phyloP scores from a whole-genome alignment of 148 eudicot genomes.

The Limonium bicolor region DNA sequence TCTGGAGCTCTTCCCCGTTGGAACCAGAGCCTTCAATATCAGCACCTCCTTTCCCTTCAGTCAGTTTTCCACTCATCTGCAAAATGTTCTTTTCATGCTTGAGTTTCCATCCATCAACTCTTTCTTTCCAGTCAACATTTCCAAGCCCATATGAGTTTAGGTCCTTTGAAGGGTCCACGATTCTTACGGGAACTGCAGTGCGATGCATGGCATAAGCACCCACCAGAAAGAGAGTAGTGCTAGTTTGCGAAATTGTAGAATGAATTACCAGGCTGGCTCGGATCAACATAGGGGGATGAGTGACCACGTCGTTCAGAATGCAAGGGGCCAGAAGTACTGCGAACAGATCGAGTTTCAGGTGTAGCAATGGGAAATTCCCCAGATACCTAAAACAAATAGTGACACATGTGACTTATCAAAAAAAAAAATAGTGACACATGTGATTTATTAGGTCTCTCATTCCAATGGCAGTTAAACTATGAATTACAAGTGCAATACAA shows the following conservation, averaged over 20 bases:
- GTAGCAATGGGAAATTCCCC: constrained; percentile 81
- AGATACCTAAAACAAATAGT: constrained; percentile 44
- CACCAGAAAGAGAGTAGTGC: background rate
- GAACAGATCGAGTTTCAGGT: constrained; percentile 68
- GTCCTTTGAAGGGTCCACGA: constrained; percentile 93
- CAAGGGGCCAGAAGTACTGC: constrained; percentile 90
- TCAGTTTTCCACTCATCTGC: constrained; percentile 45
- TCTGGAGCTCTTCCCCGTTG: constrained; percentile 89
- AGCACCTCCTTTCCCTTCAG: constrained; percentile 87
- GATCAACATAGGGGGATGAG: constrained; percentile 74
- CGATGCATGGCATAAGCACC: background rate
- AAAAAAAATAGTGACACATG: too few relatives aligned
- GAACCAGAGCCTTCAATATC: constrained; percentile 91
- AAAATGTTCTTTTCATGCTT: constrained; percentile 73
- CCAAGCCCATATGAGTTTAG: constrained; percentile 88
- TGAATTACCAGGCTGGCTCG: constrained; percentile 71
- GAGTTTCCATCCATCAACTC: constrained; percentile 96
- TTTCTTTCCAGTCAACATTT: constrained; percentile 96
- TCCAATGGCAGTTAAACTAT: too few relatives aligned
- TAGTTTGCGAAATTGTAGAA: constrained; percentile 1
- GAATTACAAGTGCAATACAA: too few relatives aligned
- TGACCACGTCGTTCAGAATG: constrained; percentile 67
- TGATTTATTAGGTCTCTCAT: too few relatives aligned
- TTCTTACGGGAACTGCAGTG: constrained; percentile 77
- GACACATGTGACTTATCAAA: too few relatives aligned